Conservation (phyloP, 1,284 basidiomycete genomes). For the Porodaedalea pini region DNA sequence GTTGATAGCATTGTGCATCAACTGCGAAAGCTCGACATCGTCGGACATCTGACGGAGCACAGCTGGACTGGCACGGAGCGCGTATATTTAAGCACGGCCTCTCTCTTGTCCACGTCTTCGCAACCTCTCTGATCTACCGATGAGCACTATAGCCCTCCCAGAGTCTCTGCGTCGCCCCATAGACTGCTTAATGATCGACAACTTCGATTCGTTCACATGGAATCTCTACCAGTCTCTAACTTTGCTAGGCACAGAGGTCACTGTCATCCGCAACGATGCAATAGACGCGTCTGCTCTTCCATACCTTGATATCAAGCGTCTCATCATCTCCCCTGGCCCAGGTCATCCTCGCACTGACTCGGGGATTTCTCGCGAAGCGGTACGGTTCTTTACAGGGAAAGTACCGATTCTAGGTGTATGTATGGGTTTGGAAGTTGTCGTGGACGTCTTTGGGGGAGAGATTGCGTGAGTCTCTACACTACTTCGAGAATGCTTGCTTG, state of each 20-base stretch:
- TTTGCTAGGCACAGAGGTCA: constrained; percentile 81
- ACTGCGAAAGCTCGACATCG: background rate
- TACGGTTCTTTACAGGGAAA: constrained; percentile 88
- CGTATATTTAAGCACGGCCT: background rate
- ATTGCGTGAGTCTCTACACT: constrained; percentile 58
- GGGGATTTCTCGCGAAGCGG: constrained; percentile 87
- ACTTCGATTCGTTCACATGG: constrained; percentile 95
- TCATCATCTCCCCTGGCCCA: constrained; percentile 96
- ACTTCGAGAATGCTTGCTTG: background rate
- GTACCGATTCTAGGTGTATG: constrained; percentile 95
- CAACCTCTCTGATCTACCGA: too few relatives aligned
- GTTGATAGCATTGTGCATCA: background rate
- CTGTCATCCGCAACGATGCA: constrained; percentile 89
- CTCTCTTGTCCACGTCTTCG: background rate
- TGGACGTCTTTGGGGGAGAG: constrained; percentile 84
- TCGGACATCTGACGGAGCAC: background rate
- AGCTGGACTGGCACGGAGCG: background rate
- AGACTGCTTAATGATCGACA: constrained; percentile 86
- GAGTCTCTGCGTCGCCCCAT: constrained; percentile 51
- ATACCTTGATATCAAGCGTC: constrained; percentile 65
- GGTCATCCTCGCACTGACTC: constrained; percentile 93
- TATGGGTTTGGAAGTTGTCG: constrained; percentile 97
- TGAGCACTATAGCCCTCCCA: constrained; percentile 33
- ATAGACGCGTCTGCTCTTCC: constrained; percentile 70
- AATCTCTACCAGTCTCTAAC: constrained; percentile 92